Conservation (phyloP, 768 basidiomycete genomes). For the Termitomyces bulborhizus region DNA sequence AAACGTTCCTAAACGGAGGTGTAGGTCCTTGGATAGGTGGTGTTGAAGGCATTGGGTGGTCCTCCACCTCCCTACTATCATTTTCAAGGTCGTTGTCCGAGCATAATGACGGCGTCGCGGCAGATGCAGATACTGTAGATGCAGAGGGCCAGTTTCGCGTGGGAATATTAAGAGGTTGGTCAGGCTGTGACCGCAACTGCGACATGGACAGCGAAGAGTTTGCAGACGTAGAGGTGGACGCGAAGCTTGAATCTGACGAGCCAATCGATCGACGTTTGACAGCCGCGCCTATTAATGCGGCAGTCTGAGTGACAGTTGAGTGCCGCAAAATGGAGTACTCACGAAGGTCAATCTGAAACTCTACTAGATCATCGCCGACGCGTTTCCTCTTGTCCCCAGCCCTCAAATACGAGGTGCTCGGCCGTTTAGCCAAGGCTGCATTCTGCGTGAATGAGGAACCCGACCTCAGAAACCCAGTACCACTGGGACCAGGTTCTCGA, state of each 20-base stretch:
- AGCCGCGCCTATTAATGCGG: slow-evolving; percentile 15
- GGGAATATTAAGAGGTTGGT: slow-evolving; percentile 9
- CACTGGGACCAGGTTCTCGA: not conserved
- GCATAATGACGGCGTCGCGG: slow-evolving; percentile 62
- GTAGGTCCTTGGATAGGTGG: slow-evolving; percentile 33
- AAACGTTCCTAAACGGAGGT: slow-evolving; percentile 16
- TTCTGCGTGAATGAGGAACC: not conserved
- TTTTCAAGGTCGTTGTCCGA: slow-evolving; percentile 59
- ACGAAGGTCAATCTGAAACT: slow-evolving; percentile 27
- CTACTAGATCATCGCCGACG: slow-evolving; percentile 18
- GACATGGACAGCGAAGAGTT: slow-evolving; percentile 7
- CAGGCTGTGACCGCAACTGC: slow-evolving; percentile 15
- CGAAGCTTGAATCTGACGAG: slow-evolving; percentile 23
- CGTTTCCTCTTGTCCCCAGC: slow-evolving; percentile 32
- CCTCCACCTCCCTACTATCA: slow-evolving; percentile 43
- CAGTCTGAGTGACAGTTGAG: not conserved
- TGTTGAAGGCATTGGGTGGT: slow-evolving; percentile 47
- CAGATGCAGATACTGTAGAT: slow-evolving; percentile 15
- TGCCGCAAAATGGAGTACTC: slow-evolving; percentile 13
- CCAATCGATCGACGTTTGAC: slow-evolving; percentile 32
- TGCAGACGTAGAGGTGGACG: slow-evolving; percentile 13
- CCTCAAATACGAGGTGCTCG: not conserved
- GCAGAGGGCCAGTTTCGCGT: slow-evolving; percentile 7
- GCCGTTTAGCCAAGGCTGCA: not conserved
- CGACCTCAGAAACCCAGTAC: not conserved